These are phyloP conservation scores for Aspergillus sojae DNA, from an alignment of 2,329 filamentous ascomycete genomes.

Conservation along the genomic window DNA sequence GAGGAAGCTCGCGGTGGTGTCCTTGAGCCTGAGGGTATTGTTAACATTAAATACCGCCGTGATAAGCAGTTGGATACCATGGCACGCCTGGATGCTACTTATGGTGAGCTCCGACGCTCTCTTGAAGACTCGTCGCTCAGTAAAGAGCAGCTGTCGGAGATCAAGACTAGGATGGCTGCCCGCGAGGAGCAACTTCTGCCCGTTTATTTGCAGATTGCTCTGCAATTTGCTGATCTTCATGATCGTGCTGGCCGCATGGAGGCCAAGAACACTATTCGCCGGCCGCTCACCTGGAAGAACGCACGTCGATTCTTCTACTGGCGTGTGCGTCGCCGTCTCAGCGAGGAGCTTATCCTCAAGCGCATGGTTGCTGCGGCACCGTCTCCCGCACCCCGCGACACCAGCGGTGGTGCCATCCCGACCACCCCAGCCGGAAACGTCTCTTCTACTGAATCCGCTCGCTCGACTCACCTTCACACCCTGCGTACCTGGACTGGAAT, in stretches of 20 bases:
- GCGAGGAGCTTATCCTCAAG: slow-evolving; percentile 95
- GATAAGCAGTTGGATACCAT: slow-evolving; percentile 98
- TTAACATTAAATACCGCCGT: slow-evolving; percentile 97
- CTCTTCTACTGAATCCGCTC: slow-evolving; percentile 49
- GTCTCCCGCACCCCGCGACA: slow-evolving; percentile 38
- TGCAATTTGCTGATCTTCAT: slow-evolving; percentile 96
- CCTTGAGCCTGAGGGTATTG: slow-evolving; percentile 94
- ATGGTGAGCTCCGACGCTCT: slow-evolving; percentile 81
- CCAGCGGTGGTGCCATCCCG: slow-evolving; percentile 45
- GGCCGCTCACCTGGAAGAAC: slow-evolving; percentile 80
- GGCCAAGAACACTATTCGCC: slow-evolving; percentile 92
- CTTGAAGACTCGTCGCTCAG: slow-evolving; percentile 68
- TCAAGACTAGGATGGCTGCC: slow-evolving; percentile 81
- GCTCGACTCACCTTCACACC: slow-evolving; percentile 70
- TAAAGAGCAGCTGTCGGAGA: slow-evolving; percentile 71
- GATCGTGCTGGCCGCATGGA: slow-evolving; percentile 97
- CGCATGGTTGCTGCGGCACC: slow-evolving; percentile 65
- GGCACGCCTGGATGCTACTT: slow-evolving; percentile 85
- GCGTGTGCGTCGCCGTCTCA: slow-evolving; percentile 93
- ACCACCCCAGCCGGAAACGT: slow-evolving; percentile 34
- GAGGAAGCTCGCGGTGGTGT: slow-evolving; percentile 94
- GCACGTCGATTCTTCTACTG: slow-evolving; percentile 99
- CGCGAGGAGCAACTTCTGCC: slow-evolving; percentile 89
- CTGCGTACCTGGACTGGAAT: slow-evolving; percentile 84
- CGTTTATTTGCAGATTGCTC: slow-evolving; percentile 91